phyloP scores from a whole-genome alignment of 495 filamentous ascomycete genomes.

The Penicillium pancosmium region DNA sequence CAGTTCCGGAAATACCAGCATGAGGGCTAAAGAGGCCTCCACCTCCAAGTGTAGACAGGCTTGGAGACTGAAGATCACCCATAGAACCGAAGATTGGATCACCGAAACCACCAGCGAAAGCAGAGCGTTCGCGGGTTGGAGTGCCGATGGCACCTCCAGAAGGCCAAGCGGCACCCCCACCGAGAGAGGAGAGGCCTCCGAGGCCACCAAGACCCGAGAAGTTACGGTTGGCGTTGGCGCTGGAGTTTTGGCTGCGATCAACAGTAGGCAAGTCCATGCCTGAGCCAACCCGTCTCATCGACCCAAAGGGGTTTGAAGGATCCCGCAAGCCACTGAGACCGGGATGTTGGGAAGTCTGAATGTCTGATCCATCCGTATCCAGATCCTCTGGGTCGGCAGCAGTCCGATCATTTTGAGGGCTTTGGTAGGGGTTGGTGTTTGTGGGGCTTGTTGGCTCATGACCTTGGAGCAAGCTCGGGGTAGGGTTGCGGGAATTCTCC shows the following conservation, averaged over 20 bases:
- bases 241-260: slow-evolving; percentile 89
- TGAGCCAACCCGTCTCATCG: slow-evolving; percentile 50
- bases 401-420: slow-evolving; percentile 77
- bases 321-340: slow-evolving; percentile 58
- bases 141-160: slow-evolving; percentile 63
- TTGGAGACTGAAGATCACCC: slow-evolving; percentile 76
- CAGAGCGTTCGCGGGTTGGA: slow-evolving; percentile 73
- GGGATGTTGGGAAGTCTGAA: slow-evolving; percentile 57
- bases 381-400: slow-evolving; percentile 62
- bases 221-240: slow-evolving; percentile 68
- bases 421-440: slow-evolving; percentile 96
- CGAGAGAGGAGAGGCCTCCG: slow-evolving; percentile 60
- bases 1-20: slow-evolving; percentile 47
- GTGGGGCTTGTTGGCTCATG: slow-evolving; percentile 84
- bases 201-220: slow-evolving; percentile 69
- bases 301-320: slow-evolving; percentile 51
- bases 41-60: slow-evolving; percentile 62
- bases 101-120: slow-evolving; percentile 68
- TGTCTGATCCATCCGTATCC: slow-evolving; percentile 61
- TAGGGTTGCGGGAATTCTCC: slow-evolving; percentile 60
- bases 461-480: slow-evolving; percentile 54
- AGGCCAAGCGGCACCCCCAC: slow-evolving; percentile 66
- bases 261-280: slow-evolving; percentile 66
- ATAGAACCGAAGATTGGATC: slow-evolving; percentile 70
- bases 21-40: slow-evolving; percentile 56